Conservation (phyloP, 768 basidiomycete genomes). For the Collybia nuda region DNA sequence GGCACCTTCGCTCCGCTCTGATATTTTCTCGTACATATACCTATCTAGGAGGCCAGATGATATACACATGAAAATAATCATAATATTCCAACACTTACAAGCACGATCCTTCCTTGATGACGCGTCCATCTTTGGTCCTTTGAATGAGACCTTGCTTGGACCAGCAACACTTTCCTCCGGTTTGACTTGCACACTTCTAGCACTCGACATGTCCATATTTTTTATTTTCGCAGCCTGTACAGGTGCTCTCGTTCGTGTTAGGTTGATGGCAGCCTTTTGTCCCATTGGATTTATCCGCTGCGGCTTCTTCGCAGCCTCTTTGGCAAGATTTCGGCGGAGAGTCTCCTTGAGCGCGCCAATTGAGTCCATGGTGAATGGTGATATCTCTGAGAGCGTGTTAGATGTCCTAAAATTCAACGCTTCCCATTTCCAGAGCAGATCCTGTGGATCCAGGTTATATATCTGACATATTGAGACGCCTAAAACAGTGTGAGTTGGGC, state of each 20-base stretch:
- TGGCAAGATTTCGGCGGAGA: conserved; percentile 46
- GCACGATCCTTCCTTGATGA: conserved; percentile 45
- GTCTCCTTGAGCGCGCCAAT: conserved; percentile 43
- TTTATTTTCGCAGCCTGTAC: conserved; percentile 21
- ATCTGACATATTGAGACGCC: conserved; percentile 65
- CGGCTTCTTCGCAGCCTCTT: conserved; percentile 29
- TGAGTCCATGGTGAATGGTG: conserved; percentile 48
- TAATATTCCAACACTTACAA: conserved; percentile 44
- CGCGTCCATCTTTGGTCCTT: conserved; percentile 36
- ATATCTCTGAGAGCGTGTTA: conserved; percentile 32
- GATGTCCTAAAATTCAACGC: conserved; percentile 43
- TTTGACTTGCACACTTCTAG: conserved; percentile 28
- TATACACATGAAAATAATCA: neutral
- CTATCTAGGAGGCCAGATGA: conserved; percentile 47
- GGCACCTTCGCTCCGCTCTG: conserved; percentile 79
- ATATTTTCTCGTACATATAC: conserved; percentile 94
- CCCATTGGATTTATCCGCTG: conserved; percentile 25
- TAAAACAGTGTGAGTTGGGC: conserved; percentile 23
- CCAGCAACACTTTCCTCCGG: conserved; percentile 30
- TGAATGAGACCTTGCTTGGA: conserved; percentile 30
- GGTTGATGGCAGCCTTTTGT: conserved; percentile 30
- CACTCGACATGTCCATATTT: conserved; percentile 8
- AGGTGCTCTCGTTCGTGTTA: conserved; percentile 28
- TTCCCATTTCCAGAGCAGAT: conserved; percentile 70
- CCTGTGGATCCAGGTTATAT: conserved; percentile 52